phyloP scores from a whole-genome alignment of 495 filamentous ascomycete genomes.

The Xanthoparmelia taractica region DNA sequence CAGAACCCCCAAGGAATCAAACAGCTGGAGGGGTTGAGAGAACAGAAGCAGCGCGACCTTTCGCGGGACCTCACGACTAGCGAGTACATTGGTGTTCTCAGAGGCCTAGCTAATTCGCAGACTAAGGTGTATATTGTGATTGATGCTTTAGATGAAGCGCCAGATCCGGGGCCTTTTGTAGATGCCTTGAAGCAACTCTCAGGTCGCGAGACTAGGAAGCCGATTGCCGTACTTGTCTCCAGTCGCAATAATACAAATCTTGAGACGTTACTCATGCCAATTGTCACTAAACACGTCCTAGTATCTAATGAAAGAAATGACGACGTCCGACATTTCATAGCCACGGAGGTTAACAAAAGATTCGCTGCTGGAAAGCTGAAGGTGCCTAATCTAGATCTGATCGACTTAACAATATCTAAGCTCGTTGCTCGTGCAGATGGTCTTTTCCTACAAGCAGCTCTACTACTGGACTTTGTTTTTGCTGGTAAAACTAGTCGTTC shows the following conservation, averaged over 20 bases:
- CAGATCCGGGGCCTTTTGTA: not conserved
- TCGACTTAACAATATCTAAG: not conserved
- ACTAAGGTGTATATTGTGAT: not conserved
- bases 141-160: not conserved
- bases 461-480: not conserved
- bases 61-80: not conserved
- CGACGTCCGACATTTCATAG: not conserved
- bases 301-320: not conserved
- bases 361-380: not conserved
- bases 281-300: not conserved
- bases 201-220: not conserved
- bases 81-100: not conserved
- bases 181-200: not conserved
- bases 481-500: not conserved
- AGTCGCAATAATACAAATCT: not conserved
- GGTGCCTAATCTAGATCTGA: not conserved
- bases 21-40: not conserved
- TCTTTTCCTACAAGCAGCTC: not conserved
- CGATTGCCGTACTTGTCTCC: not conserved
- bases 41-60: not conserved
- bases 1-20: not conserved
- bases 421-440: not conserved
- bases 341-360: not conserved
- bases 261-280: not conserved
- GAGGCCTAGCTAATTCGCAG: not conserved